Conservation (phyloP, 352 stramenopile species). For the Globisporangium nunn region DNA sequence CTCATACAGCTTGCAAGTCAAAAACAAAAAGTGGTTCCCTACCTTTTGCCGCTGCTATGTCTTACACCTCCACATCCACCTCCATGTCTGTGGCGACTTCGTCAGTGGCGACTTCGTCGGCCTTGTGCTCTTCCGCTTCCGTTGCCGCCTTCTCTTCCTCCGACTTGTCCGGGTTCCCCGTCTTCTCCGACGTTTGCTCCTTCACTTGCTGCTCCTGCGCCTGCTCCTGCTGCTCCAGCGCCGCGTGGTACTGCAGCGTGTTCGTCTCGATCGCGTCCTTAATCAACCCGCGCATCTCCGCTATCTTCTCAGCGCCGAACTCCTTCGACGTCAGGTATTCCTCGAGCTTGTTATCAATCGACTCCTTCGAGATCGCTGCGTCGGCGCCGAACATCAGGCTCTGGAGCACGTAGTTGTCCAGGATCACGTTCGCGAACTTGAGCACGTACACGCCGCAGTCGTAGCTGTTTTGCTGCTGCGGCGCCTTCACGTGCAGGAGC, state of each 20-base stretch:
- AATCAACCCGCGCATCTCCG: constrained; percentile 23
- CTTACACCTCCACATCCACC: not conserved
- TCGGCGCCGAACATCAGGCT: constrained; percentile 15
- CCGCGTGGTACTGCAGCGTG: constrained; percentile 18
- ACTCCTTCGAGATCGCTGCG: constrained; percentile 27
- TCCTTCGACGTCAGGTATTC: constrained; percentile 27
- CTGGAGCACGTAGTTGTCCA: constrained; percentile 30
- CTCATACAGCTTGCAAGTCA: not conserved
- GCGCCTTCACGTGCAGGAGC: constrained; percentile 27
- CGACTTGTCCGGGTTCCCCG: not conserved
- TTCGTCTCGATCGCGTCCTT: constrained; percentile 28
- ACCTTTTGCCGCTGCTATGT: not conserved
- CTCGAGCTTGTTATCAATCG: constrained; percentile 35
- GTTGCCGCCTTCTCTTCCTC: not conserved
- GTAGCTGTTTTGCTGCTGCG: constrained; percentile 54
- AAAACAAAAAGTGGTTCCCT: not conserved
- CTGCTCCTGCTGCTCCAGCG: constrained; percentile 12
- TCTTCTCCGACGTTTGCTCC: not conserved
- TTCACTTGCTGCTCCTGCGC: constrained; percentile 1
- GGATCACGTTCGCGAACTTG: constrained; percentile 51
- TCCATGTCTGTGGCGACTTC: not conserved
- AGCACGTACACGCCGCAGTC: constrained; percentile 67
- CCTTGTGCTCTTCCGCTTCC: not conserved
- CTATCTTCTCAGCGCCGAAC: constrained; percentile 38
- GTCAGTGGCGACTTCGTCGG: not conserved